Evolutionary conservation across 257 asterid species (phyloP), one percentile per base, ranked within the genome.

Genomic region (Asclepias syriaca): DNA sequence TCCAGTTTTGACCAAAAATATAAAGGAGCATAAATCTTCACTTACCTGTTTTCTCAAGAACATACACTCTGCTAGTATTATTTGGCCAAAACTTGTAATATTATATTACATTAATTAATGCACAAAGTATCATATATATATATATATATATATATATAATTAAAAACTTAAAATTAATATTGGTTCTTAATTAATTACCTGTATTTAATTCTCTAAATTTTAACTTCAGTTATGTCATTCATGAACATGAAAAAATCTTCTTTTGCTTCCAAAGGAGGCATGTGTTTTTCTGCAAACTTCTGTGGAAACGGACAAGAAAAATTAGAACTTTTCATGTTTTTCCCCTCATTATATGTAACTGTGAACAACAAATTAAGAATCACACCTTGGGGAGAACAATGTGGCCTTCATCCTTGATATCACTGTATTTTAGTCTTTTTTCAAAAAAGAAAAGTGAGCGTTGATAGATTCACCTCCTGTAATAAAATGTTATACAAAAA

Each of bases 341-440:
- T 29, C 3, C 3, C 3, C 3, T 29, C 34, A 29, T 29, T 29
- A 34, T 34, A 34, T 34, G 5, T 34, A 34, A 2, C 5, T 34
- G 14, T 34, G 14, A 48, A 11, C 53, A 48, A 9, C 13, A 10
- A 48, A 48, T 48, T 10, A 48, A 3, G 6, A 46, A 15, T 4
- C 43, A n/a, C 19, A 69, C 79, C 79, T 76, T 76, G 3, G 79
- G 79, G 11, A 76, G 27, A 0, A 70, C 70, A 1, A 76, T 71
- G 4, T 75, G 79, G 0, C 79, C 79, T 69, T 71, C 59, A 29
- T 51, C 40, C n/a, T 70, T 70, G 32, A 70, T 71, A 63, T 76
- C 79, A 32, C 79, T 76, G 18, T 63, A 37, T 11, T 46, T 69
- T 6, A 76, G 48, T 40, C 70, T 54, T 61, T 76, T 76, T 58